These are phyloP conservation scores for Clarireedia sp. DNA, from an alignment of 2,329 filamentous ascomycete genomes.

Conservation along the genomic window DNA sequence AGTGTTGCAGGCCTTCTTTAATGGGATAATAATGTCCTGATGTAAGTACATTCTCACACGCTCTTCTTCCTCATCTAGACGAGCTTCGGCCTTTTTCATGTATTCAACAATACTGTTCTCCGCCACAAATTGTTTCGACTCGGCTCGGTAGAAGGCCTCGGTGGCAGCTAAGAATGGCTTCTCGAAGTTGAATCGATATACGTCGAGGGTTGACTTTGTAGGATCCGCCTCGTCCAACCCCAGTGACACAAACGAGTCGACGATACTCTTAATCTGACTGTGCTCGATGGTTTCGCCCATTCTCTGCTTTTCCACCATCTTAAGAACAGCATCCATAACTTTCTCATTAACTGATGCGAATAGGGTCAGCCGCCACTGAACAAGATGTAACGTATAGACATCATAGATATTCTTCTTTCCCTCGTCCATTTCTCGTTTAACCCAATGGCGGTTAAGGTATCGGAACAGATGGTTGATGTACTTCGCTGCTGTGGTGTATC, in stretches of 20 bases:
- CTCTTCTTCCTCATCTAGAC: slow-evolving; percentile 87
- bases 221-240: slow-evolving; percentile 90
- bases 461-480: slow-evolving; percentile 96
- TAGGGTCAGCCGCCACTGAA: slow-evolving; percentile 89
- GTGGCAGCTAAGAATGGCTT: slow-evolving; percentile 84
- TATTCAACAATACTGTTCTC: slow-evolving; percentile 98
- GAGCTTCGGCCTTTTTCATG: slow-evolving; percentile 96
- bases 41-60: slow-evolving; percentile 89
- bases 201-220: slow-evolving; percentile 88
- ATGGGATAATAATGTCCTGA: slow-evolving; percentile 72
- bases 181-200: slow-evolving; percentile 90
- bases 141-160: slow-evolving; percentile 75
- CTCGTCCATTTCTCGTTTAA: slow-evolving; percentile 97
- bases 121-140: slow-evolving; percentile 88
- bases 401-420: slow-evolving; percentile 98
- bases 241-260: slow-evolving; percentile 92
- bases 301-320: slow-evolving; percentile 92
- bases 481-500: slow-evolving; percentile 91
- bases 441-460: slow-evolving; percentile 97
- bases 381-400: slow-evolving; percentile 92
- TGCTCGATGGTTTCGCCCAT: slow-evolving; percentile 98
- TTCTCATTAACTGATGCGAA: slow-evolving; percentile 76
- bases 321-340: slow-evolving; percentile 92
- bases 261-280: slow-evolving; percentile 91
- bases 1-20: slow-evolving; percentile 83